A percentile compares a stretch with the other conserved stretches of the same genome.
These are phyloP conservation scores for Naganishia randhawae DNA, from an alignment of 768 basidiomycete species.

Conservation along the genomic window DNA sequence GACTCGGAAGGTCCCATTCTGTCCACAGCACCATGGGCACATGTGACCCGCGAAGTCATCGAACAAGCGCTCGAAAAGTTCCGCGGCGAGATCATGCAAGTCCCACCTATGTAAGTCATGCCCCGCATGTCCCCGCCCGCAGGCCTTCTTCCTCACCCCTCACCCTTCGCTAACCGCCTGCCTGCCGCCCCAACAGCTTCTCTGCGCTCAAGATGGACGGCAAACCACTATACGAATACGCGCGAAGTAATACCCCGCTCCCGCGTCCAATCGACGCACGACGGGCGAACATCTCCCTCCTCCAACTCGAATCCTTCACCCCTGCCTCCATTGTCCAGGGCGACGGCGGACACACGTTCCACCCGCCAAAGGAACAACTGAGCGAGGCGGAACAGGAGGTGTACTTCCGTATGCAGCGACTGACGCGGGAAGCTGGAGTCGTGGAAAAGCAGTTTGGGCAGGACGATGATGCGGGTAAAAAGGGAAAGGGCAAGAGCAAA, in stretches of 20 bases:
- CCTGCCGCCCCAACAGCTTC: constrained; percentile 59
- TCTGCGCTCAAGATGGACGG: constrained; percentile 99
- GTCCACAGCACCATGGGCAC: constrained; percentile 56
- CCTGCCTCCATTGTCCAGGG: constrained; percentile 49
- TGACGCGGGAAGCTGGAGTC: constrained; percentile 41
- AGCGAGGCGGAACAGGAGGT: constrained; percentile 66
- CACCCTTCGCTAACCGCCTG: constrained; percentile 9
- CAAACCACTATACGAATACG: constrained; percentile 90
- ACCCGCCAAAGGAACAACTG: constrained; percentile 70
- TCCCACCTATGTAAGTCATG: constrained; percentile 83
- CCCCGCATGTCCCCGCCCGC: too few relatives aligned
- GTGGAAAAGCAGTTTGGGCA: constrained; percentile 10
- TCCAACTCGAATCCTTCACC: constrained; percentile 75
- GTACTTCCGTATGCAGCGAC: constrained; percentile 61
- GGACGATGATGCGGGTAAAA: constrained; percentile 1
- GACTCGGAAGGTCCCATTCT: constrained; percentile 84
- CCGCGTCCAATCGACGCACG: constrained; percentile 91
- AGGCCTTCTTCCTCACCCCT: neutral
- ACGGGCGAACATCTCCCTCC: constrained; percentile 71
- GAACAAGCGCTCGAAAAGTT: constrained; percentile 68
- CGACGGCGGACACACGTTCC: constrained; percentile 65
- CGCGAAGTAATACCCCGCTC: constrained; percentile 79
- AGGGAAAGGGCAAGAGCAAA: neutral
- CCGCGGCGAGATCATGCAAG: constrained; percentile 80
- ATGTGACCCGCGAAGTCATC: constrained; percentile 74